Percentiles rank a stretch among this genome's conserved stretches.
phyloP scores from a whole-genome alignment of 1,284 basidiomycete species.

The Naganishia albida region DNA sequence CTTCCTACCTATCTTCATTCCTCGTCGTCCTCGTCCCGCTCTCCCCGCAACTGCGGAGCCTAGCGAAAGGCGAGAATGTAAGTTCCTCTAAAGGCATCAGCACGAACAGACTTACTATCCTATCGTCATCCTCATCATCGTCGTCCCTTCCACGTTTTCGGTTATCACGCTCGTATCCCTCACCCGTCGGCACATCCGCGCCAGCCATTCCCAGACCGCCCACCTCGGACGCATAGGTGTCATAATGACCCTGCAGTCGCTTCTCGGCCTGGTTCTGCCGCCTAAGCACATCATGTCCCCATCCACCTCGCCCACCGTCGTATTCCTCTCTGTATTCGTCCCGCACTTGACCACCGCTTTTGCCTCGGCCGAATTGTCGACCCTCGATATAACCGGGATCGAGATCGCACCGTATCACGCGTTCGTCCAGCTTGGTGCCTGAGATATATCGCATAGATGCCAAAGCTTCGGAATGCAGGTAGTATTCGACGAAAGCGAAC shows the following conservation, averaged over 20 bases:
- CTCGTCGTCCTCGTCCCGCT: conserved; percentile 30
- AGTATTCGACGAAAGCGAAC: conserved; percentile 99
- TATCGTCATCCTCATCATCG: conserved; percentile 31
- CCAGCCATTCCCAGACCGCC: conserved; percentile 77
- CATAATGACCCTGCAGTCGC: conserved; percentile 69
- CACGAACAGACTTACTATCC: conserved; percentile 5
- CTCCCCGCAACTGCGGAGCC: conserved; percentile 32
- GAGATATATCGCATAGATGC: conserved; percentile 91
- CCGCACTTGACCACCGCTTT: conserved; percentile 92
- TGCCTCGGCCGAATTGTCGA: conserved; percentile 93
- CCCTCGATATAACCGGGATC: conserved; percentile 98
- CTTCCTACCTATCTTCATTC: neutral
- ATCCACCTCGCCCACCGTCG: conserved; percentile 91
- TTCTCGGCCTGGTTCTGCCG: conserved; percentile 72
- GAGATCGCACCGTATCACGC: conserved; percentile 95
- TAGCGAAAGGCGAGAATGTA: neutral
- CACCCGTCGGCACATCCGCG: conserved; percentile 65
- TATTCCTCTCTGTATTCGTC: conserved; percentile 98
- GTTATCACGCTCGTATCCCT: conserved; percentile 36
- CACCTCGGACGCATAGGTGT: conserved; percentile 82
- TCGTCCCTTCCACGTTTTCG: conserved; percentile 29
- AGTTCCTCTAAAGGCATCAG: too few relatives aligned
- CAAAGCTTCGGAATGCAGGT: conserved; percentile 90
- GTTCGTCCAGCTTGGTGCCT: conserved; percentile 98
- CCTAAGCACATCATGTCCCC: conserved; percentile 67